phyloP scores from a whole-genome alignment of 441 rosid genomes.

The Heliophila coronopifolia region DNA sequence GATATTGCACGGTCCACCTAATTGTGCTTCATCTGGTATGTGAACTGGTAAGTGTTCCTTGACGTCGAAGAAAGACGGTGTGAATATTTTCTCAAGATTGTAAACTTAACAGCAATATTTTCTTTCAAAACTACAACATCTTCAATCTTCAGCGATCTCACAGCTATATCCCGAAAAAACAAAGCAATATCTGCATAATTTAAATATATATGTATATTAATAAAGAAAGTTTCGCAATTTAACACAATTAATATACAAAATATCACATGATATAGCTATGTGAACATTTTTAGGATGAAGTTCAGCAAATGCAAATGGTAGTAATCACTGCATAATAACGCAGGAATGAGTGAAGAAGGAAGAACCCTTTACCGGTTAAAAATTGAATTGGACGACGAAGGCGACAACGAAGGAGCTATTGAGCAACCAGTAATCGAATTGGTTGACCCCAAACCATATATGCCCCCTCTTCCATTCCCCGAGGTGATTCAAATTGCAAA shows the following conservation, averaged over 20 bases:
- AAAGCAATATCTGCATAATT: background rate
- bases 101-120: background rate
- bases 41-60: background rate
- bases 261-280: background rate
- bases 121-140: background rate
- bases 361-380: no score
- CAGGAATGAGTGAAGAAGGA: no score
- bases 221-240: no score
- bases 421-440: no score
- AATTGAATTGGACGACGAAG: no score
- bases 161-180: background rate
- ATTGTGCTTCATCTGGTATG: background rate
- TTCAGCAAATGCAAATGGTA: background rate
- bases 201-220: background rate
- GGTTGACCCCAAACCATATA: no score
- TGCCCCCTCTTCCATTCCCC: no score
- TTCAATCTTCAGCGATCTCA: background rate
- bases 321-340: background rate
- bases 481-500: no score
- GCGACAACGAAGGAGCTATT: no score
- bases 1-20: background rate
- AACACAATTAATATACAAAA: background rate
- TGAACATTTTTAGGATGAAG: background rate
- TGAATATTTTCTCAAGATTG: background rate
- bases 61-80: background rate